Evolutionary conservation across 208 protist genomes (phyloP).

Genomic region (Wallacemonas sp.): DNA sequence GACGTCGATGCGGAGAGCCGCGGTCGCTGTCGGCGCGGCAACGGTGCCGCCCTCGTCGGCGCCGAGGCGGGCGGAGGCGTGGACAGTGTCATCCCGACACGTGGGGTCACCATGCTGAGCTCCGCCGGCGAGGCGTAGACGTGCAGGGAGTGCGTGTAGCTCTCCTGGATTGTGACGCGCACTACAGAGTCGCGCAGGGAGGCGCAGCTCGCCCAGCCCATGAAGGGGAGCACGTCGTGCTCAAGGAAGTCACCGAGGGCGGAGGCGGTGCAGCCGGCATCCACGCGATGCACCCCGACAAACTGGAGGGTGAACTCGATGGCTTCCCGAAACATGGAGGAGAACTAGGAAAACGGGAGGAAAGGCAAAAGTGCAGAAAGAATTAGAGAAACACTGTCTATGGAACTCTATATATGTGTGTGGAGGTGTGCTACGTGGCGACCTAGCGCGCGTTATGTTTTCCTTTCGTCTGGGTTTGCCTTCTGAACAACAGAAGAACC

Average conservation of each 20-base stretch:
- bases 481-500: too few species aligned
- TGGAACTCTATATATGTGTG: neutral
- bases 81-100: neutral
- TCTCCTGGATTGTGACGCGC: conserved; percentile 26
- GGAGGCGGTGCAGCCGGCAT: conserved; percentile 45
- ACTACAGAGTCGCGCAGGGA: conserved; percentile 55
- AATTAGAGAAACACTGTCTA: conserved; percentile 5
- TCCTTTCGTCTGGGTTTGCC: too few species aligned
- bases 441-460: too few species aligned
- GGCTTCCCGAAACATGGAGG: conserved; percentile 59
- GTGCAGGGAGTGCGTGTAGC: neutral
- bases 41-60: neutral
- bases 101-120: neutral
- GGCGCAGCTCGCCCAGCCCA: conserved; percentile 38
- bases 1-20: neutral
- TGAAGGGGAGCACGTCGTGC: conserved; percentile 61
- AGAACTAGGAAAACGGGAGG: conserved; percentile 14
- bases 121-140: conserved; percentile 10
- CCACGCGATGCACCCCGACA: conserved; percentile 54
- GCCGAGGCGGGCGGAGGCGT: neutral
- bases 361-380: neutral
- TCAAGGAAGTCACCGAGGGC: conserved; percentile 74
- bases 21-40: neutral
- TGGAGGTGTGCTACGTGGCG: neutral
- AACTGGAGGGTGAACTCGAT: conserved; percentile 63